Evolutionary conservation across 139 green algal species (phyloP), one percentile per base, ranked within the genome.

Genomic region (Chlamydomonas sphaeroides): DNA sequence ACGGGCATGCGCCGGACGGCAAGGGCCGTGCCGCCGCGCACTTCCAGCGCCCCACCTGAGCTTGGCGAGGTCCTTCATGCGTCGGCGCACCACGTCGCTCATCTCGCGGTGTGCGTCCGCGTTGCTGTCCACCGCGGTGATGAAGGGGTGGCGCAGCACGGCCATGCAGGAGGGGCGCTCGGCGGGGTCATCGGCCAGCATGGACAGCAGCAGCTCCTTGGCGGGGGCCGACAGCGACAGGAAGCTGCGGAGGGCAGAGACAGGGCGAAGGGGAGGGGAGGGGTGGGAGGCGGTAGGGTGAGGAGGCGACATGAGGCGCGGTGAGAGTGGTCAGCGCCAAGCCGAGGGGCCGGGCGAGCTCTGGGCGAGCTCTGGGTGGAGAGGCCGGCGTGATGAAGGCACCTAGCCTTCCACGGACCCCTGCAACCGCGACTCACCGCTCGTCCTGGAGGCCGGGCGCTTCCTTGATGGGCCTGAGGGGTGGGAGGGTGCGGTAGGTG

Each of bases 381-480:
- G n/a, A n/a, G n/a, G n/a, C n/a, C n/a, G n/a, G n/a, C n/a, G n/a
- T n/a, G n/a, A n/a, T n/a, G n/a, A n/a, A n/a, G n/a, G n/a, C n/a
- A n/a, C n/a, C n/a, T n/a, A n/a, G n/a, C n/a, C n/a, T n/a, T n/a
- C n/a, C n/a, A n/a, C n/a, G n/a, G n/a, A n/a, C n/a, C n/a, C n/a
- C n/a, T n/a, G n/a, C n/a, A n/a, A n/a, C n/a, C n/a, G n/a, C 11
- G 45, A 10, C 73, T 48, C 66, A 87, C 38, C 69, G 48, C 41
- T 79, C 48, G 61, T 87, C 85, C 33, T 48, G 30, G 20, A 89
- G 68, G 1, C 85, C 85, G 0, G 86, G 75, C 1, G 86, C 82
- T 6, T 90, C 70, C 35, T 23, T 11, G 17, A 72, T 79, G 3
- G 56, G 25, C 45, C 45, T 53, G 45, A 21, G 11, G 45, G 48